Conservation (phyloP, 257 asterid species). For the Rubia yunnanensis region DNA sequence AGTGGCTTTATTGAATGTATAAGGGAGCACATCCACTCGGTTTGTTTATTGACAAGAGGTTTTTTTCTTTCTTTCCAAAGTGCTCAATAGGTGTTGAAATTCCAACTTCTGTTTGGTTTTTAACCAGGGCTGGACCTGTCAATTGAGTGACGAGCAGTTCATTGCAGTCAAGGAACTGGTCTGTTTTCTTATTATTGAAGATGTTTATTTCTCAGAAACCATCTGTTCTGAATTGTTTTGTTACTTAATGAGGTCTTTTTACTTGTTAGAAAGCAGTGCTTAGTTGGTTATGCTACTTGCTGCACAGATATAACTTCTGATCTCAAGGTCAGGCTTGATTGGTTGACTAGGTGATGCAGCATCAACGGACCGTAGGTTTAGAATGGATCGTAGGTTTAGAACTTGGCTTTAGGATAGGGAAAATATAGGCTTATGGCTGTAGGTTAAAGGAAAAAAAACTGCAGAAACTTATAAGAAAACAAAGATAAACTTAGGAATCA, state of each 20-base stretch:
- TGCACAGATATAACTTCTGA: not conserved
- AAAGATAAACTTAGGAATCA: too few species aligned
- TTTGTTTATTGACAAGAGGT: constrained; percentile 28
- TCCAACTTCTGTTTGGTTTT: constrained; percentile 18
- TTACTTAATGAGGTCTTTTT: not conserved
- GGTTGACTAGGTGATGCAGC: too few species aligned
- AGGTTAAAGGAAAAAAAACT: too few species aligned
- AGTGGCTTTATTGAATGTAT: constrained; percentile 97
- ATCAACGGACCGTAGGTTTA: too few species aligned
- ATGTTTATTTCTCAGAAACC: not conserved
- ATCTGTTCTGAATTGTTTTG: not conserved
- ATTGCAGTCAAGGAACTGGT: constrained; percentile 95
- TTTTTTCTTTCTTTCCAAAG: not conserved
- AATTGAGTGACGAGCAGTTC: constrained; percentile 81
- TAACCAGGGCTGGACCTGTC: constrained; percentile 60
- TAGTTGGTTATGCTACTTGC: not conserved
- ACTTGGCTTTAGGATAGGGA: too few species aligned
- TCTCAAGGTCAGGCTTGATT: not conserved
- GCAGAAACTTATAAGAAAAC: too few species aligned
- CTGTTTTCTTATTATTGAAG: constrained; percentile 13
- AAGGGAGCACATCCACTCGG: constrained; percentile 89
- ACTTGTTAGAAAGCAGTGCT: not conserved
- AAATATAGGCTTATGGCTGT: too few species aligned
- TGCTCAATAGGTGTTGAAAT: constrained; percentile 6
- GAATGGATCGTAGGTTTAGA: too few species aligned